Base-by-base conservation (phyloP, 371 early-diverging fungal species). In the Zychaea mexicana region DNA sequence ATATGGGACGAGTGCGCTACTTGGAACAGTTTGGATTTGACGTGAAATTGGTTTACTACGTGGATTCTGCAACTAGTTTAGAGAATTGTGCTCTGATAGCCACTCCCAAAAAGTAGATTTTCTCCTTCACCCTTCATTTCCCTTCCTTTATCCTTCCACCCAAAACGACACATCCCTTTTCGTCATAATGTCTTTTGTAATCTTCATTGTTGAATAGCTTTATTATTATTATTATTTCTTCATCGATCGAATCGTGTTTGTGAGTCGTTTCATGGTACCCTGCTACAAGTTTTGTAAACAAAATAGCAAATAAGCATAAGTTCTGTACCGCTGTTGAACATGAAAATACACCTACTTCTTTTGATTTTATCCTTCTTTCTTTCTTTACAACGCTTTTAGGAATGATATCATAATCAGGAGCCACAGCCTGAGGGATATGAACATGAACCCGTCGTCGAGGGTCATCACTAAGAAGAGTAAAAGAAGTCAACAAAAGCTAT, bases 21-120 rank as follows among this genome's bases (percentile, higher is more conserved):
- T 66, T 88, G 21, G 70, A 85, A 57, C 62, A 73, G 28, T 66
- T 74, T 52, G 87, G 88, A 0, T 86, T 90, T 56, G 72, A 85
- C 57, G 81, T 78, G 2, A 78, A 85, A 53, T 73, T 92, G 9
- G 85, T 91, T 3, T 87, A 90, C 65, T 92, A 90, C 70, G 86
- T 86, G 17, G 82, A 85, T 56, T 68, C 73, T 57, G 69, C 75
- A n/a, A 82, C 86, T 5, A 89, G 88, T 19, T 69, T 90, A 36
- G 93, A 91, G 65, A 93, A 93, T 66, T 79, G 90, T 52, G 91
- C 90, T 19, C 70, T 92, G 64, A 80, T 92, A 55, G 91, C 88
- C 5, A 67, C 76, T 13, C 80, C 79, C 24, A 62, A 64, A 59
- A 22, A 62, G 3, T 21, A 61, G n/a, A n/a, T n/a, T n/a, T n/a